Percentiles rank a stretch among this genome's conserved stretches.
Evolutionary conservation across 257 asterid species (phyloP).

Genomic region (Petunia secreta): DNA sequence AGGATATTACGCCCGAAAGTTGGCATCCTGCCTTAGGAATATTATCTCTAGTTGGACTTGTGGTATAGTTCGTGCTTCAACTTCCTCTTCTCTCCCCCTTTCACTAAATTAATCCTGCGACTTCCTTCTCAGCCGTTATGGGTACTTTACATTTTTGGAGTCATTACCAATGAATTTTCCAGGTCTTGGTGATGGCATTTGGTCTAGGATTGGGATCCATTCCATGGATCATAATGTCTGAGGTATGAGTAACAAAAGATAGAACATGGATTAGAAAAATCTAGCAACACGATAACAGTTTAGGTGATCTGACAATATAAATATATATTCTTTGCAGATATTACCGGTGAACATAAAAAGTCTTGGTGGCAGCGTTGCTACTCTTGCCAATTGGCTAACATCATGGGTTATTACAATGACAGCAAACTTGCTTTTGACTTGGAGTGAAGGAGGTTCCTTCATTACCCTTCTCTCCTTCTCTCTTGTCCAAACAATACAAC

Average conservation of each 20-base stretch:
- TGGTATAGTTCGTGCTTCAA: conserved; percentile 48
- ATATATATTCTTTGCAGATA: no score
- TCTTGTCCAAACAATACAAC: neutral
- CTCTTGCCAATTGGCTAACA: conserved; percentile 75
- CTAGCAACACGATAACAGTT: no score
- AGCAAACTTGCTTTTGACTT: conserved; percentile 74
- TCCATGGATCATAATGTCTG: conserved; percentile 94
- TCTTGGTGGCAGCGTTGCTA: conserved; percentile 88
- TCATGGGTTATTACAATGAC: conserved; percentile 74
- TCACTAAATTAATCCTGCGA: neutral
- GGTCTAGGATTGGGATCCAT: conserved; percentile 81
- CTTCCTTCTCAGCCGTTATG: no score
- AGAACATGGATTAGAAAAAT: neutral
- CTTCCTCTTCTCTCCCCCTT: neutral
- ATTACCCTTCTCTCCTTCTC: conserved; percentile 33
- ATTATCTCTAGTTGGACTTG: conserved; percentile 63
- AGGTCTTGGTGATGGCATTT: conserved; percentile 77
- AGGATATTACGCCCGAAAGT: conserved; percentile 53
- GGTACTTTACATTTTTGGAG: neutral
- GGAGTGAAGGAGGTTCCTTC: conserved; percentile 85
- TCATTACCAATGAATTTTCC: conserved; percentile 35
- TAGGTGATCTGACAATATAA: no score
- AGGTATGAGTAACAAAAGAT: conserved; percentile 45
- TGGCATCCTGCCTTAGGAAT: conserved; percentile 45
- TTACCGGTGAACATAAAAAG: conserved; percentile 82